Percentiles rank a stretch among this genome's conserved stretches.
phyloP scores from a whole-genome alignment of 176 grass and related monocot species.

The Avena insularis region DNA sequence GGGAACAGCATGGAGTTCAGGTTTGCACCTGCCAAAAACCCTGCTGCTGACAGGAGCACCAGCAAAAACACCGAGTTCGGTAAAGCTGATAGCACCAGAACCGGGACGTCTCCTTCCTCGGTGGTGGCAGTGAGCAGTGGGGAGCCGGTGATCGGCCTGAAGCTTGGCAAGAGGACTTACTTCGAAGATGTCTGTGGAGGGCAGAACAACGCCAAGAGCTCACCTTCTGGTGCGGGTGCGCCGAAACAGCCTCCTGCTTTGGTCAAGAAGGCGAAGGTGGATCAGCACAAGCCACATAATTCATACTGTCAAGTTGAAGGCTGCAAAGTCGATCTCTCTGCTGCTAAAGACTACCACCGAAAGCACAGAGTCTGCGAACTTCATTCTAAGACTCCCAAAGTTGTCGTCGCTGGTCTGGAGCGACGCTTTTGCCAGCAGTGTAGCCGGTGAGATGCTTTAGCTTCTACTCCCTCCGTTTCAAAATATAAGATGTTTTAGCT shows the following conservation, averaged over 20 bases:
- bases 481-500: too few species aligned
- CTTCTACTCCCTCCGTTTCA: not conserved
- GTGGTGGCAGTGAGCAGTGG: constrained; percentile 44
- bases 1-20: constrained; percentile 52
- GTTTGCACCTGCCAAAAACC: constrained; percentile 38
- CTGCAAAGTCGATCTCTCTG: constrained; percentile 73
- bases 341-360: constrained; percentile 90
- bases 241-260: constrained; percentile 23
- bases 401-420: constrained; percentile 79
- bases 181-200: constrained; percentile 66
- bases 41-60: constrained; percentile 14
- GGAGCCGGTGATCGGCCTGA: constrained; percentile 60
- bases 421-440: constrained; percentile 98
- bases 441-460: constrained; percentile 68
- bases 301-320: constrained; percentile 88
- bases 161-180: constrained; percentile 71
- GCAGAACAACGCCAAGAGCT: constrained; percentile 45
- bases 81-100: constrained; percentile 41
- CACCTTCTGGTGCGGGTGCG: constrained; percentile 4
- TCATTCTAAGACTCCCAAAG: constrained; percentile 77
- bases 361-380: constrained; percentile 85
- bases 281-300: constrained; percentile 40
- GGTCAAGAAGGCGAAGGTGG: constrained; percentile 54
- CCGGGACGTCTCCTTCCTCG: constrained; percentile 17
- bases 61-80: constrained; percentile 14